phyloP scores from a whole-genome alignment of 2,329 filamentous ascomycete genomes.

The Diplodia scrobiculata region DNA sequence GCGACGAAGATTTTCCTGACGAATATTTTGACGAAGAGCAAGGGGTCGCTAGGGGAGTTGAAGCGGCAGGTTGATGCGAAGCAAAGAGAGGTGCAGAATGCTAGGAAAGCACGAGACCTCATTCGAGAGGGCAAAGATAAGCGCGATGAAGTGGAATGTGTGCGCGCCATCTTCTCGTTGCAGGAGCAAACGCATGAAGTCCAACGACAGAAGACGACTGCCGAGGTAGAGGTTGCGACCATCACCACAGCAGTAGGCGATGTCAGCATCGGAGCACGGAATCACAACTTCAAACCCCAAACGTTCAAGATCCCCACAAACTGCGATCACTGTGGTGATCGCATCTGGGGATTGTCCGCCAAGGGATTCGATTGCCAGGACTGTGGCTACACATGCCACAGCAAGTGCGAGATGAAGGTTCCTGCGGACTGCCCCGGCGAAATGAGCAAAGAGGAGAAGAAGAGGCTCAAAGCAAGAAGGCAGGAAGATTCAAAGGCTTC shows the following conservation, averaged over 20 bases:
- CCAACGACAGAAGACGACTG: constrained; percentile 80
- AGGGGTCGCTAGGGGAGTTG: constrained; percentile 76
- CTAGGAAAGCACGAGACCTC: constrained; percentile 71
- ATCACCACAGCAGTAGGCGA: constrained; percentile 92
- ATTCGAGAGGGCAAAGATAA: constrained; percentile 84
- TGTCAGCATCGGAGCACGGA: constrained; percentile 86
- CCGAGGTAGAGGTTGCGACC: constrained; percentile 89
- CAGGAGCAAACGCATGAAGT: constrained; percentile 84
- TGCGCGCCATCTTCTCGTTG: constrained; percentile 77
- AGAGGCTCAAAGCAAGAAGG: constrained; percentile 83
- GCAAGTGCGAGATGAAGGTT: constrained; percentile 99
- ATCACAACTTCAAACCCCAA: constrained; percentile 97
- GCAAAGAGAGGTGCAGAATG: constrained; percentile 76
- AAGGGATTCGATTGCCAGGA: constrained; percentile 96
- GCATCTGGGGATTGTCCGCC: constrained; percentile 94
- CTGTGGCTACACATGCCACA: constrained; percentile 97
- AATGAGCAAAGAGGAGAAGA: constrained; percentile 89
- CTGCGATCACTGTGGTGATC: constrained; percentile 92
- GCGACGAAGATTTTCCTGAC: constrained; percentile 84
- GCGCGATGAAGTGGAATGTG: constrained; percentile 82
- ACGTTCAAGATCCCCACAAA: constrained; percentile 99
- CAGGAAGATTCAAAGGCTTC: constrained; percentile 73
- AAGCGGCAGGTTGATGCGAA: constrained; percentile 84
- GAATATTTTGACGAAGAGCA: constrained; percentile 89
- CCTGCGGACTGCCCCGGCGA: constrained; percentile 94